Evolutionary conservation across 1,284 basidiomycete species (phyloP).

Genomic region (Rhodotorula glutinis): DNA sequence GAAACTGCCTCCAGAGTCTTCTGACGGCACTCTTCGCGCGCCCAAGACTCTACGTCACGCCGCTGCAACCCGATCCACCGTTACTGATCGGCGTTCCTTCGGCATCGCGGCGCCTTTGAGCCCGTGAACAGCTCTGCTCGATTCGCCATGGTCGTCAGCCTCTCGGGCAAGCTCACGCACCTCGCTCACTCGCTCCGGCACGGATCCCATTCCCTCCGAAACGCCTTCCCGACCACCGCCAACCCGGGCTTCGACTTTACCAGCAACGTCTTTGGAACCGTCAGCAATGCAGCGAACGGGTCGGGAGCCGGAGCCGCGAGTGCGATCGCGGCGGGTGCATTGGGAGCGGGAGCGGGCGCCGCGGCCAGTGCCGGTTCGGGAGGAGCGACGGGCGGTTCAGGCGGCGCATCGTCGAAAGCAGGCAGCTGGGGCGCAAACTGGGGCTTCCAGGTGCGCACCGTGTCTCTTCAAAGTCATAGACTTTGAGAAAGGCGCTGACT

Average conservation of each 20-base stretch:
- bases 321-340: constrained; percentile 18
- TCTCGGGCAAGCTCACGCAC: constrained; percentile 40
- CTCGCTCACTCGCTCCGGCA: constrained; percentile 43
- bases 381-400: constrained; percentile 21
- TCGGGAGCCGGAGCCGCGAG: not conserved
- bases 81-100: no score
- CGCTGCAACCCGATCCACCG: no score
- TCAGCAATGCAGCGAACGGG: constrained; percentile 11
- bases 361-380: constrained; percentile 15
- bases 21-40: no score
- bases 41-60: not conserved
- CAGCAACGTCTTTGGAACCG: constrained; percentile 25
- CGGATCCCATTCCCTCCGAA: constrained; percentile 26
- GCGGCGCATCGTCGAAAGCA: constrained; percentile 29
- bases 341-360: constrained; percentile 24
- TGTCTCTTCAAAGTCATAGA: no score
- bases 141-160: constrained; percentile 32
- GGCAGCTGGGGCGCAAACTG: constrained; percentile 32
- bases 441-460: constrained; percentile 32
- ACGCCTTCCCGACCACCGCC: constrained; percentile 34
- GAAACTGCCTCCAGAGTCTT: no score
- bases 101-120: no score
- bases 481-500: no score
- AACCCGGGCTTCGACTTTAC: constrained; percentile 28
- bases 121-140: no score